Evolutionary conservation across 768 basidiomycete species (phyloP).

Genomic region (Phaeotremella skinneri): DNA sequence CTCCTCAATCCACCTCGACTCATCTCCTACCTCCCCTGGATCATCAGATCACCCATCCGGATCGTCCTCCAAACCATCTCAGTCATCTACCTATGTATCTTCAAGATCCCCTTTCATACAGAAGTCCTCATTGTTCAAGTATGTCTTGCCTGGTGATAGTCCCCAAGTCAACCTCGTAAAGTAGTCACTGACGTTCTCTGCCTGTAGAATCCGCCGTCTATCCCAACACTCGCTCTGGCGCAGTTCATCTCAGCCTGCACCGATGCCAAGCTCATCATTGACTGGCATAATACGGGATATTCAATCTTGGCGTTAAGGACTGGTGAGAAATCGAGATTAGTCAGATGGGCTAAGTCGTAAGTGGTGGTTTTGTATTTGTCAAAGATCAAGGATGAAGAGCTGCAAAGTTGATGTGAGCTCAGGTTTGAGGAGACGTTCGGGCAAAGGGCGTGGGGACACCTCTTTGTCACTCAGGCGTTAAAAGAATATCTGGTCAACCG

Average conservation of each 20-base stretch:
- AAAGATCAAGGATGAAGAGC: not conserved
- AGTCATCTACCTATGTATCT: slow-evolving; percentile 63
- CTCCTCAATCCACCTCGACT: slow-evolving; percentile 64
- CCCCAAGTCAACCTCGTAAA: too few species aligned
- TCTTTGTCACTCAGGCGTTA: slow-evolving; percentile 93
- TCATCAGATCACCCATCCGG: slow-evolving; percentile 68
- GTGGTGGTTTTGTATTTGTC: slow-evolving; percentile 21
- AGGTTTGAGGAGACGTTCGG: slow-evolving; percentile 88
- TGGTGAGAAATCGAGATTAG: slow-evolving; percentile 66
- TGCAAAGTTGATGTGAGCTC: slow-evolving; percentile 3
- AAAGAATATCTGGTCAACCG: slow-evolving; percentile 64
- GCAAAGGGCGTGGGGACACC: slow-evolving; percentile 73
- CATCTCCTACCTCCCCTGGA: slow-evolving; percentile 59
- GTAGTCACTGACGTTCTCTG: not conserved
- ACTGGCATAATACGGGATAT: slow-evolving; percentile 98
- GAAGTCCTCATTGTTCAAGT: slow-evolving; percentile 79
- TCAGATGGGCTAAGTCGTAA: slow-evolving; percentile 72
- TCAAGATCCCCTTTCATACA: slow-evolving; percentile 69
- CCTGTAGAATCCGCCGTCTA: slow-evolving; percentile 89
- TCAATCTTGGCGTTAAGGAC: slow-evolving; percentile 82
- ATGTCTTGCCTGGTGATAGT: slow-evolving; percentile 35
- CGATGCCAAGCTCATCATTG: slow-evolving; percentile 85
- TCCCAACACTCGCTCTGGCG: slow-evolving; percentile 85
- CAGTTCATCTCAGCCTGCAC: slow-evolving; percentile 67
- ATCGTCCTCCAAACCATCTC: slow-evolving; percentile 66